These are phyloP conservation scores for Phytopythium cucurbitacearum DNA, from an alignment of 352 stramenopile species.

Conservation along the genomic window DNA sequence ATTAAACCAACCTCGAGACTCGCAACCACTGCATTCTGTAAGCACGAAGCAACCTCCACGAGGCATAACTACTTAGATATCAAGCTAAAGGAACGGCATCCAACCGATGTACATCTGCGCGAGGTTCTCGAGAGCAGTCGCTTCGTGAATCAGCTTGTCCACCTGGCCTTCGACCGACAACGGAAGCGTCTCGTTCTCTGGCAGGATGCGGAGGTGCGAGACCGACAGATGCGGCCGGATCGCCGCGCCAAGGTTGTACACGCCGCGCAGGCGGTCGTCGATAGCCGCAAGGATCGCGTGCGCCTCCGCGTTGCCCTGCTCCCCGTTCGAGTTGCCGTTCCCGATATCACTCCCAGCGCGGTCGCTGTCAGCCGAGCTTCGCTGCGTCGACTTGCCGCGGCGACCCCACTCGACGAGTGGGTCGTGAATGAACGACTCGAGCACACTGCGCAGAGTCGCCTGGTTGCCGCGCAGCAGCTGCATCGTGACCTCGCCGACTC, in stretches of 20 bases:
- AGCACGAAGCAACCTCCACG: too few species aligned
- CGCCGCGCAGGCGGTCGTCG: slow-evolving; percentile 87
- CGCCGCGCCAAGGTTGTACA: slow-evolving; percentile 89
- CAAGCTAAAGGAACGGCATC: slow-evolving; percentile 86
- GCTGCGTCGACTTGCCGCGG: slow-evolving; percentile 64
- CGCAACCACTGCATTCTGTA: too few species aligned
- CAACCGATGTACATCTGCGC: slow-evolving; percentile 95
- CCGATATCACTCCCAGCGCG: slow-evolving; percentile 8
- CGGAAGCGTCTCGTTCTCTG: slow-evolving; percentile 83
- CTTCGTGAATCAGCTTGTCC: slow-evolving; percentile 92
- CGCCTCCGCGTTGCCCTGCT: slow-evolving; percentile 78
- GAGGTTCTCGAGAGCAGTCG: slow-evolving; percentile 90
- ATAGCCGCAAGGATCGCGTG: slow-evolving; percentile 87
- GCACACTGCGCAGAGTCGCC: slow-evolving; percentile 96
- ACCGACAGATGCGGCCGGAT: slow-evolving; percentile 66
- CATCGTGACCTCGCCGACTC: slow-evolving; percentile 90
- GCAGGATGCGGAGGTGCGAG: slow-evolving; percentile 61
- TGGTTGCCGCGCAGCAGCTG: slow-evolving; percentile 93
- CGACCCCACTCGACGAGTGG: slow-evolving; percentile 91
- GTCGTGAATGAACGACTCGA: slow-evolving; percentile 99
- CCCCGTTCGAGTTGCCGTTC: not conserved
- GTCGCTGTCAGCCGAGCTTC: slow-evolving; percentile 40
- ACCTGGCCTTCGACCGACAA: slow-evolving; percentile 93
- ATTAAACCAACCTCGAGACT: too few species aligned
- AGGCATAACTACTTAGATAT: too few species aligned